Evolutionary conservation across 2,329 filamentous ascomycete genomes (phyloP).

Genomic region (Penicillium paneum): DNA sequence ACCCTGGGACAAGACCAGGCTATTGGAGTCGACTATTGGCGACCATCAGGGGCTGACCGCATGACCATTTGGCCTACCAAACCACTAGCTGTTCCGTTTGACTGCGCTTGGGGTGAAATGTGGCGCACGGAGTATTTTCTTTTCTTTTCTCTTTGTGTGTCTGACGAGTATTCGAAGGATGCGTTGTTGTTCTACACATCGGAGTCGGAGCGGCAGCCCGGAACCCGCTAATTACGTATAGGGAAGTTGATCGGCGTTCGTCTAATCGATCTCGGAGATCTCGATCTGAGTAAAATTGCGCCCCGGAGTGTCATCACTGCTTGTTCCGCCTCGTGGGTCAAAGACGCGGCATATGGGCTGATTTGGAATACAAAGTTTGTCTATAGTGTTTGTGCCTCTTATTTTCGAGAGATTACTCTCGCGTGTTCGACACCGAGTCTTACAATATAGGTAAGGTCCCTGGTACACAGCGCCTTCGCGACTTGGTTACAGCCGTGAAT

Average conservation of each 20-base stretch:
- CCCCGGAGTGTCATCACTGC: slow-evolving; percentile 9
- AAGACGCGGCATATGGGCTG: slow-evolving; percentile 15
- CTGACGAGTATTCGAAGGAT: no score
- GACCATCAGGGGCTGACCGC: slow-evolving; percentile 16
- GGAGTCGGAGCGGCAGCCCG: neutral
- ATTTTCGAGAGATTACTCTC: neutral
- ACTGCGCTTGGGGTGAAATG: neutral
- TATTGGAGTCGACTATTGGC: slow-evolving; percentile 21
- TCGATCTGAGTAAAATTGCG: slow-evolving; percentile 5
- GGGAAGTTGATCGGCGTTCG: neutral
- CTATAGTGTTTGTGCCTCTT: neutral
- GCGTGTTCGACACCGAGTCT: no score
- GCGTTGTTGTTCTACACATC: neutral
- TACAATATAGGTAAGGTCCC: neutral
- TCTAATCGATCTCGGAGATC: slow-evolving; percentile 7
- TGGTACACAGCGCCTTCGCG: neutral
- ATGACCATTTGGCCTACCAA: slow-evolving; percentile 19
- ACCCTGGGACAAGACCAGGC: slow-evolving; percentile 12
- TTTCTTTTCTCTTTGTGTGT: neutral
- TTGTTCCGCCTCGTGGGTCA: slow-evolving; percentile 20
- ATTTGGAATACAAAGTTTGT: slow-evolving; percentile 2
- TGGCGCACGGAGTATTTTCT: neutral
- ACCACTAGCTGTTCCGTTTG: slow-evolving; percentile 7
- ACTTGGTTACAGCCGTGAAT: neutral
- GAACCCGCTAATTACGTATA: slow-evolving; percentile 2